Conservation (phyloP, 352 stramenopile genomes). For the Phytophthora multivora region DNA sequence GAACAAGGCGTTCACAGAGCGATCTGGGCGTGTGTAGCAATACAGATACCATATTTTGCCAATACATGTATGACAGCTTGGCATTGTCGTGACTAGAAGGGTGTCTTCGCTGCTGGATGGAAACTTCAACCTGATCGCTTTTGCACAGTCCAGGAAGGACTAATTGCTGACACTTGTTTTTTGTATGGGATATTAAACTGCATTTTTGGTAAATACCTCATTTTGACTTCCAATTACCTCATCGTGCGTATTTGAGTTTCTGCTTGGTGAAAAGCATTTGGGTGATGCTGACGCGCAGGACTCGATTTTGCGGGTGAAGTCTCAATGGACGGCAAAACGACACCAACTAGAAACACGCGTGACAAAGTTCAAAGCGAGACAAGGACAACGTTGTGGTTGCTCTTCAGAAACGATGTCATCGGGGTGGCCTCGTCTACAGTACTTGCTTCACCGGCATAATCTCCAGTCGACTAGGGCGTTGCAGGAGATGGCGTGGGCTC, state of each 20-base stretch:
- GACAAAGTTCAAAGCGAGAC: conserved; percentile 8
- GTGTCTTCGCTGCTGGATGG: too few species aligned
- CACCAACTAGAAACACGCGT: conserved; percentile 22
- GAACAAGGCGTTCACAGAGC: too few species aligned
- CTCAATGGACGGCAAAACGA: conserved; percentile 2
- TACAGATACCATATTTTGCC: too few species aligned
- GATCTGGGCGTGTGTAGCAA: too few species aligned
- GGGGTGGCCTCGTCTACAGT: background rate
- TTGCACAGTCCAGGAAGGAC: too few species aligned
- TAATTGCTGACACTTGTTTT: too few species aligned
- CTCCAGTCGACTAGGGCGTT: background rate
- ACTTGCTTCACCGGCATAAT: conserved; percentile 5
- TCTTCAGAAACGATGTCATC: background rate
- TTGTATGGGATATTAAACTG: too few species aligned
- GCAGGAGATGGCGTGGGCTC: too few species aligned
- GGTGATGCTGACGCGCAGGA: conserved; percentile 13
- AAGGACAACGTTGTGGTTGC: conserved; percentile 1
- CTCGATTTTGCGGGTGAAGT: conserved; percentile 19
- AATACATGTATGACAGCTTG: too few species aligned
- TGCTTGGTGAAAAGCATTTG: background rate
- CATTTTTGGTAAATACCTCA: background rate
- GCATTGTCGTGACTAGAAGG: too few species aligned
- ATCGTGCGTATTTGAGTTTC: background rate
- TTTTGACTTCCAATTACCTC: background rate
- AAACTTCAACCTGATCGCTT: too few species aligned